These are phyloP conservation scores for Apiospora phragmitis DNA, from an alignment of 2,329 filamentous ascomycete genomes.

Conservation along the genomic window DNA sequence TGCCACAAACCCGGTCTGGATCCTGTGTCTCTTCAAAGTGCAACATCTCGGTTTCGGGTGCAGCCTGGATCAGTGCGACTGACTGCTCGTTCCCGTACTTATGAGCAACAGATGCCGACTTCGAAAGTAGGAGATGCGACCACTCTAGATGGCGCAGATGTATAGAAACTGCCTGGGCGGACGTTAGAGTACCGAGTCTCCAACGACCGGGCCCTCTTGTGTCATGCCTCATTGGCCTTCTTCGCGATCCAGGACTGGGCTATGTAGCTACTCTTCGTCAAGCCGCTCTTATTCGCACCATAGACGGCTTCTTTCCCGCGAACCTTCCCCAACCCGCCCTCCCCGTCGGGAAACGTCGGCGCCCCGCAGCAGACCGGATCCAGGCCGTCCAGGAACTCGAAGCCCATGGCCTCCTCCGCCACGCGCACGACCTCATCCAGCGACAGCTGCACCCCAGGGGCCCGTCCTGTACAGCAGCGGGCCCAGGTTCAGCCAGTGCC, in stretches of 20 bases:
- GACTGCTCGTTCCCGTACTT: not conserved
- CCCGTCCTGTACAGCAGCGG: slow-evolving; percentile 56
- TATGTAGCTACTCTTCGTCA: slow-evolving; percentile 54
- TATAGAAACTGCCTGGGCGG: too few relatives aligned
- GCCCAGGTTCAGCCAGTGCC: slow-evolving; percentile 57
- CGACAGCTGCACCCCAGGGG: slow-evolving; percentile 54
- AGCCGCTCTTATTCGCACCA: slow-evolving; percentile 48
- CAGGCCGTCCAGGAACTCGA: slow-evolving; percentile 42
- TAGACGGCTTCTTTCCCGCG: slow-evolving; percentile 51
- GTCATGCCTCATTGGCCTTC: not conserved
- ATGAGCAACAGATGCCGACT: not conserved
- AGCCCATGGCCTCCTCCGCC: slow-evolving; percentile 50
- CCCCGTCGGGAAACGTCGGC: slow-evolving; percentile 35
- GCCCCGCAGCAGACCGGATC: slow-evolving; percentile 40
- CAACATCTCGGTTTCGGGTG: not conserved
- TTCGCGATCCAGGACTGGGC: slow-evolving; percentile 55
- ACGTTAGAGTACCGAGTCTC: not conserved
- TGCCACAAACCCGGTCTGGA: not conserved
- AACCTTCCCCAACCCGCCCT: slow-evolving; percentile 31
- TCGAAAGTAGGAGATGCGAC: not conserved
- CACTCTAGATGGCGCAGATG: not conserved
- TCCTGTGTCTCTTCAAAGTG: not conserved
- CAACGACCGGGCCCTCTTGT: too few relatives aligned
- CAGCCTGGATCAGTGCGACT: not conserved
- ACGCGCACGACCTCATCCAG: slow-evolving; percentile 53